phyloP scores from a whole-genome alignment of 108 stramenopile species.

The Ochromonas danica region DNA sequence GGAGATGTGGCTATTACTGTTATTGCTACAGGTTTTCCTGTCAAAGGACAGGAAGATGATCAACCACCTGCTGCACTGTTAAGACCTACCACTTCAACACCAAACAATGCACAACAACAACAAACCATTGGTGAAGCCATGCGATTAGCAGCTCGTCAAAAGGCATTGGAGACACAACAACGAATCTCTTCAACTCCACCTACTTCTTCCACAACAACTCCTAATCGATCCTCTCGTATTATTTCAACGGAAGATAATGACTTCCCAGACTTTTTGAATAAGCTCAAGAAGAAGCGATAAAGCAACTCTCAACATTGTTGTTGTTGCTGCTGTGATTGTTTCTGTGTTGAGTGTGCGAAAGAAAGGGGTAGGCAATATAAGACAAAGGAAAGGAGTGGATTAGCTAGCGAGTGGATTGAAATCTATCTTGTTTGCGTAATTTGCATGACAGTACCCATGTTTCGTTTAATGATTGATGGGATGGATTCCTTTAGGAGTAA shows the following conservation, averaged over 20 bases:
- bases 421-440: no score
- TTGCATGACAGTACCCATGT: no score
- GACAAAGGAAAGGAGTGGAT: no score
- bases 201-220: background rate
- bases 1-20: constrained; percentile 81
- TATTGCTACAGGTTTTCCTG: constrained; percentile 76
- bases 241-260: background rate
- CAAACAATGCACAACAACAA: background rate
- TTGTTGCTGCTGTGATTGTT: no score
- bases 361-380: no score
- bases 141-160: background rate
- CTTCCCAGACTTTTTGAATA: background rate
- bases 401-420: no score
- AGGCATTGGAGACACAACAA: background rate
- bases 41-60: no score
- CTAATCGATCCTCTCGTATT: background rate
- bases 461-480: no score
- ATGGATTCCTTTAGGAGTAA: no score
- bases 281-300: background rate
- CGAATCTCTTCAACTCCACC: no score
- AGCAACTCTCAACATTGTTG: no score
- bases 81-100: background rate
- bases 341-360: no score
- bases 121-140: background rate
- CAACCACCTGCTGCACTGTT: background rate